Evolutionary conservation across 2,329 filamentous ascomycete species (phyloP), one percentile per base, ranked within the genome.

Genomic region (Verticillium albo-atrum): DNA sequence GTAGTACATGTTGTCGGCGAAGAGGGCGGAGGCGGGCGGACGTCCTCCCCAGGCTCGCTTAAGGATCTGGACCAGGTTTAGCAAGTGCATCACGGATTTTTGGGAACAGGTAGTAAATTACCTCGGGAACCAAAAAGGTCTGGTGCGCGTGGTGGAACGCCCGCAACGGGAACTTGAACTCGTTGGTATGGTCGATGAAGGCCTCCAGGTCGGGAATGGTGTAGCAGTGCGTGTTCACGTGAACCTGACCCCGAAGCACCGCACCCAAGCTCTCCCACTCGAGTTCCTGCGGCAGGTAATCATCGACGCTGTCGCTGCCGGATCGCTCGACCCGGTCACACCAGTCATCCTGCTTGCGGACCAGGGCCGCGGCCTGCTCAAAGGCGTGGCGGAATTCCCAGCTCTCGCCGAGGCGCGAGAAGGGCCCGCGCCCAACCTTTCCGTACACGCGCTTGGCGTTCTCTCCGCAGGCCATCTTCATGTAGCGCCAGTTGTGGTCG

Each of bases 391-490:
- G 80, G 66, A 90, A 88, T 63, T 86, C 81, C 80, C 85, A 90
- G 54, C 86, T 87, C 72, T 90, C 87, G 9, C 88, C 88, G 67
- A 90, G 75, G 1, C 88, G 77, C 62, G 83, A 89, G 58, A 78
- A 78, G 0, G 85, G 86, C 0, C 83, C 82, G 56, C 79, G 77
- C 26, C 84, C 84, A 4, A 74, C 67, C 53, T 75, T 77, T 10
- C 86, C 86, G 61, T 89, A 88, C 1, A 85, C 74, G 1, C 79
- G 74, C 74, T 89, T 89, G 2, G 87, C 76, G 65, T 90, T 90
- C 72, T 90, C 88, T 35, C 88, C 88, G 63, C 87, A 90, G 0
- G 88, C 88, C 87, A 90, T 90, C 75, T 91, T 90, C 79, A 91
- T 88, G 70, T 89, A 90, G 23, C 88, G 79, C 83, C 86, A 88